Evolutionary conservation across 768 basidiomycete species (phyloP), one percentile per base, ranked within the genome.

Genomic region (Austroboletus eburneus): DNA sequence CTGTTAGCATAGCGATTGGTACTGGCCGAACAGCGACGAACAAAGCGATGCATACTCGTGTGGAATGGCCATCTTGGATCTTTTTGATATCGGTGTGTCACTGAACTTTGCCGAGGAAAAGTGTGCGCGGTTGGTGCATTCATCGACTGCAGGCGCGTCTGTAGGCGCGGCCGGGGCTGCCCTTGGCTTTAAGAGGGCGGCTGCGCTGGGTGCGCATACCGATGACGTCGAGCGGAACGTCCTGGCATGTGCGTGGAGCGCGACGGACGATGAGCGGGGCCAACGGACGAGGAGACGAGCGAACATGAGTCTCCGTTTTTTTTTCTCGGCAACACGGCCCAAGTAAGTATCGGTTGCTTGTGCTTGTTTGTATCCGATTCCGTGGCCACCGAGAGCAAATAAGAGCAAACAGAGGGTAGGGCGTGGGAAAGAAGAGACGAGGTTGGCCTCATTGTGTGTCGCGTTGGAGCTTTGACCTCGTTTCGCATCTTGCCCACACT

Each of bases 11-110:
- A 51, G 42, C 50, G 42, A 64, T 39, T 49, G 30, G 29, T 18
- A 39, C 37, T 5, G 18, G 37, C 36, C 25, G 22, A 29, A 39
- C 17, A 36, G 32, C 29, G 40, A 36, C 16, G 36, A 32, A 38
- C 27, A 17, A 49, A 46, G 30, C 13, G 25, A 13, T 42, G 56
- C 73, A 43, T 56, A 75, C 70, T 76, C 70, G 53, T 77, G 71
- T 49, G 58, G 61, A 24, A 77, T 71, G 1, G 69, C 70, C 45
- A 50, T 56, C 57, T 75, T 75, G 14, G 71, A 71, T 14, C 50
- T 61, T n/a, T 42, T 41, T 21, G 75, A 75, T 44, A 76, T 71
- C 7, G 61, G 42, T 24, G 65, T 59, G 42, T 67, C 59, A 25
- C 52, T 54, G 36, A 68, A 68, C 35, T 27, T 63, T 20, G 44